These are phyloP conservation scores for Odonthalia washingtoniensis DNA, from an alignment of 31 red algal genomes.

Conservation along the genomic window DNA sequence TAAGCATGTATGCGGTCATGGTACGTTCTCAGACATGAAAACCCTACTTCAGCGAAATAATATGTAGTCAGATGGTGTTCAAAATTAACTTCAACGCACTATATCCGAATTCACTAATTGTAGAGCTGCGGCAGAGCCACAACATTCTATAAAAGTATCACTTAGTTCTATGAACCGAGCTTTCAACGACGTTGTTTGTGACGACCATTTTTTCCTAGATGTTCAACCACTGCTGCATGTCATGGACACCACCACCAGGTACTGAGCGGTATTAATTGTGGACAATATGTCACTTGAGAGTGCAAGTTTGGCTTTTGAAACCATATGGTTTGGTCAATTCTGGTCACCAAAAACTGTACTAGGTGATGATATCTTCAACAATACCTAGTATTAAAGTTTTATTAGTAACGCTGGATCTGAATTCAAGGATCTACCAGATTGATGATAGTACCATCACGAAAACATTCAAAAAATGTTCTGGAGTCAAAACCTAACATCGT, in stretches of 20 bases:
- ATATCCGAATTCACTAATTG: too few species aligned
- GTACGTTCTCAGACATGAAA: constrained; percentile 20
- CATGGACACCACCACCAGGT: constrained; percentile 21
- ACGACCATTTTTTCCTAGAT: background rate
- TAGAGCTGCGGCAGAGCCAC: too few species aligned
- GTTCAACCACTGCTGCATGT: constrained; percentile 22
- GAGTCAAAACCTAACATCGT: too few species aligned
- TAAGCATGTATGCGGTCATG: constrained; percentile 44
- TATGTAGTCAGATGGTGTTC: too few species aligned
- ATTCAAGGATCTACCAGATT: too few species aligned
- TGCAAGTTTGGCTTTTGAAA: constrained; percentile 31
- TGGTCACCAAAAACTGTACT: constrained; percentile 31
- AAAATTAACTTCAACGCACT: too few species aligned
- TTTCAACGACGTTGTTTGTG: too few species aligned
- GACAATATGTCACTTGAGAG: background rate
- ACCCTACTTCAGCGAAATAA: constrained; percentile 23
- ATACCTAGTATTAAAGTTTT: background rate
- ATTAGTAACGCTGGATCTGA: background rate
- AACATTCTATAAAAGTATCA: too few species aligned
- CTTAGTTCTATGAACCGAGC: too few species aligned
- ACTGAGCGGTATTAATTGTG: constrained; percentile 16
- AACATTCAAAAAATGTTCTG: constrained; percentile 20
- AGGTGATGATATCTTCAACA: background rate
- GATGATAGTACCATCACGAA: background rate
- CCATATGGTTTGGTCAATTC: constrained; percentile 4